Percentiles rank a stretch among this genome's conserved stretches.
These are phyloP conservation scores for Aspergillus sp. DNA, from an alignment of 2,329 filamentous ascomycete species.

Conservation along the genomic window DNA sequence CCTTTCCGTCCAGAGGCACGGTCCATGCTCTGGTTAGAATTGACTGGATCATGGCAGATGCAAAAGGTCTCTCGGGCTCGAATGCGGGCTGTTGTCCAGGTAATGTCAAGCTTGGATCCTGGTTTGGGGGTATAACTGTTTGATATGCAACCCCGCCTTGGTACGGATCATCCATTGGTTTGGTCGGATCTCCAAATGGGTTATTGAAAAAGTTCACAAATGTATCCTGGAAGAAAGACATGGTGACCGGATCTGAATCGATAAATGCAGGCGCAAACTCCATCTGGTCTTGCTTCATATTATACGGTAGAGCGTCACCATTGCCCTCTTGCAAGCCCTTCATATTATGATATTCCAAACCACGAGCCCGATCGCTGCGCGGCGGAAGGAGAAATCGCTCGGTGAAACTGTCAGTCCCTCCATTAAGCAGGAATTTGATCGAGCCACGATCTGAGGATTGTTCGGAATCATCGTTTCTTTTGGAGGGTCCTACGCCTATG, in stretches of 20 bases:
- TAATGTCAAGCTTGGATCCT: conserved; percentile 14
- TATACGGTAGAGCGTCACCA: conserved; percentile 12
- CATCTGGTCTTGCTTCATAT: conserved; percentile 9
- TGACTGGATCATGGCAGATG: conserved; percentile 35
- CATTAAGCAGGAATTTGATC: conserved; percentile 44
- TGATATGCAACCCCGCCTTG: conserved; percentile 13
- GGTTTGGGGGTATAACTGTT: conserved; percentile 11
- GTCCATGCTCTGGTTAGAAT: conserved; percentile 36
- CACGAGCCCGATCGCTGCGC: conserved; percentile 30
- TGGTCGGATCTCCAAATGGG: conserved; percentile 26
- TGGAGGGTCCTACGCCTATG: conserved; percentile 8
- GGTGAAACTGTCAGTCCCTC: conserved; percentile 43
- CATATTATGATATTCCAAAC: conserved; percentile 32
- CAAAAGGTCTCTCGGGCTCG: conserved; percentile 34
- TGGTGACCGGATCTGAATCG: conserved; percentile 18
- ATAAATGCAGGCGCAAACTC: conserved; percentile 15
- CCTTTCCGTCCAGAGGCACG: conserved; percentile 31
- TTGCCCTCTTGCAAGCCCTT: conserved; percentile 19
- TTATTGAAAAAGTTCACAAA: conserved; percentile 36
- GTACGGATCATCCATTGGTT: conserved; percentile 17
- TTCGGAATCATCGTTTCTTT: conserved; percentile 21
- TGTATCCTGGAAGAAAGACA: conserved; percentile 30
- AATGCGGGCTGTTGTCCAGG: conserved; percentile 19
- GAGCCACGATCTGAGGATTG: conserved; percentile 40
- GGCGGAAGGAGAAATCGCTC: conserved; percentile 41